These are phyloP conservation scores for Neonectria ditissima DNA, from an alignment of 2,329 filamentous ascomycete genomes.

Conservation along the genomic window DNA sequence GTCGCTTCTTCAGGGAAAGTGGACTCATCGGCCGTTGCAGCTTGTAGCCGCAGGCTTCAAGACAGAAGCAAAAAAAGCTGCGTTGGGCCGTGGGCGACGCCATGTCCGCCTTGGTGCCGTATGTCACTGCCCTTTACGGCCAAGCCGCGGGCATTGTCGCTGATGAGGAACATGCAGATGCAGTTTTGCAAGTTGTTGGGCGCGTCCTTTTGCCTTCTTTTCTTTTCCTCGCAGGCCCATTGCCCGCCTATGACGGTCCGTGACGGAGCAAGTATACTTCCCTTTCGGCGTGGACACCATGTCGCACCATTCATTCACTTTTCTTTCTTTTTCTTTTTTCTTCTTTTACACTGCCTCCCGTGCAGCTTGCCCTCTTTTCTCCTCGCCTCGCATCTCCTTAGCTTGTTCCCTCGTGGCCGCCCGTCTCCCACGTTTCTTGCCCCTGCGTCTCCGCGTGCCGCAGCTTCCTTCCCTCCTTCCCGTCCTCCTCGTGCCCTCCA, in stretches of 20 bases:
- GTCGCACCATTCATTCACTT: conserved; percentile 23
- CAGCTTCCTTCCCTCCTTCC: conserved; percentile 8
- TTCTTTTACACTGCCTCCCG: conserved; percentile 14
- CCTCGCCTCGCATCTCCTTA: conserved; percentile 7
- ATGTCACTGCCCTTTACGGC: conserved; percentile 5
- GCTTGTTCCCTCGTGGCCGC: conserved; percentile 15
- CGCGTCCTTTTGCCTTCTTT: neutral
- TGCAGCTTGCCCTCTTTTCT: conserved; percentile 9
- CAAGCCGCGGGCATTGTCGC: conserved; percentile 11
- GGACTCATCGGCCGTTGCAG: conserved; percentile 1
- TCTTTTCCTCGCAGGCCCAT: neutral
- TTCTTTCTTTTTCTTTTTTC: conserved; percentile 24
- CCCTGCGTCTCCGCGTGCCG: conserved; percentile 26
- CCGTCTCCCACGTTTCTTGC: conserved; percentile 27
- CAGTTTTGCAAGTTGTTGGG: neutral
- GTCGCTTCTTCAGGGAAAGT: conserved; percentile 7
- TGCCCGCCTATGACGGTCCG: neutral
- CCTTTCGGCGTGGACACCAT: conserved; percentile 14
- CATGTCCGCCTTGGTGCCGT: neutral
- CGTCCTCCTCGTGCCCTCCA: conserved; percentile 41
- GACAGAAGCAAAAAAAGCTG: neutral
- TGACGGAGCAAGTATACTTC: conserved; percentile 2
- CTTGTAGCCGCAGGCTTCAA: neutral
- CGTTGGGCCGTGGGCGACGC: neutral
- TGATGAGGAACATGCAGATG: neutral